Evolutionary conservation across 805 yeast species (phyloP), one percentile per base, ranked within the genome.

Genomic region (Pichia nakasei): DNA sequence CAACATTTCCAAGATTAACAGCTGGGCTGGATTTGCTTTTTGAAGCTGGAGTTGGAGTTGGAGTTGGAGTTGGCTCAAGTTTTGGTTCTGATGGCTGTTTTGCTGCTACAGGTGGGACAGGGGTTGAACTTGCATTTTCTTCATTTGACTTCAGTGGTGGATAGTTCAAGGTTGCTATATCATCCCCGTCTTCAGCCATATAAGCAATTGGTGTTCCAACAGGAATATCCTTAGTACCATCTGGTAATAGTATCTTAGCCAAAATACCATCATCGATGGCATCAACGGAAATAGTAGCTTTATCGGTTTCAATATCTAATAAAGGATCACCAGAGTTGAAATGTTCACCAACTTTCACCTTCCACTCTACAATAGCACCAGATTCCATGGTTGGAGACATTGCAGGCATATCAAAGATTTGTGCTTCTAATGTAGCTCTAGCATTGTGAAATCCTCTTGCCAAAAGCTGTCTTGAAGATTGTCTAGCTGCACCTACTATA

Each of bases 361-460:
- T 85, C 98, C 98, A 91, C 43, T 78, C 72, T 12, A 87, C 85
- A 51, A 91, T 75, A 6, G 95, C 96, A 35, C 98, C 98, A 59
- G 81, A 85, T 26, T 88, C 87, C 98, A 91, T 91, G 7, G 98
- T 91, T 36, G 98, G 98, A 5, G 97, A 89, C 96, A 91, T 86
- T 22, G 98, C 97, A 4, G 98, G 98, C 97, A 91, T 91, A 43
- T 72, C 80, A 67, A 86, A 87, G 32, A 69, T 64, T 19, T 67
- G 58, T 5, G 75, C 78, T 3, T 66, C 72, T 35, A 42, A 37
- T 39, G 51, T 49, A 6, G 45, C 40, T 12, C 52, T 44, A n/a
- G 61, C 48, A 15, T 50, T 41, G 48, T 65, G 68, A 52, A 76
- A 60, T 5, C 49, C 56, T 50, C 48, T 37, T 19, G 27, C 27